phyloP scores from a whole-genome alignment of 2,329 filamentous ascomycete species.

The Beauveria medogensis region DNA sequence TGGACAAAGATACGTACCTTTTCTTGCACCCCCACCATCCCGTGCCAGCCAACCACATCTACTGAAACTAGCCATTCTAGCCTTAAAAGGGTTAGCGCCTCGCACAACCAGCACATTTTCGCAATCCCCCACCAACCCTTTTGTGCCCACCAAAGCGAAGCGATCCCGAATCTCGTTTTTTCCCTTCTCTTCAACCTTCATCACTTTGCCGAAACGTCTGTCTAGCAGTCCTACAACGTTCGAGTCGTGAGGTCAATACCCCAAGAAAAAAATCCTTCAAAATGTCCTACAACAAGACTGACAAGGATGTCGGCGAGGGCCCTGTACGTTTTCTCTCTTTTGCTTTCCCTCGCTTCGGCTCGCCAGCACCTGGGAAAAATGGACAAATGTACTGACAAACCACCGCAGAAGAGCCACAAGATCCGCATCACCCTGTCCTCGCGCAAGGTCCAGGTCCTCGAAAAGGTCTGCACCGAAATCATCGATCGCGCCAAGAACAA shows the following conservation, averaged over 20 bases:
- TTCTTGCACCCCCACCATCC: background rate
- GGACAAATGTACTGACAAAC: background rate
- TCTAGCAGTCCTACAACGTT: slow-evolving; percentile 37
- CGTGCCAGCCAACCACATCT: background rate
- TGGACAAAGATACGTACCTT: background rate
- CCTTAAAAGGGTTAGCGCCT: background rate
- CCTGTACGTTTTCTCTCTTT: slow-evolving; percentile 51
- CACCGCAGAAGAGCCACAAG: slow-evolving; percentile 76
- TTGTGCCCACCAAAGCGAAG: background rate
- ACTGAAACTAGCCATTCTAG: background rate
- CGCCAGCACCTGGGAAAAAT: too few species aligned
- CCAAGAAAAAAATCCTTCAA: slow-evolving; percentile 33
- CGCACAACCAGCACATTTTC: slow-evolving; percentile 10
- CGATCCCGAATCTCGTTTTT: background rate
- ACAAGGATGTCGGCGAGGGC: slow-evolving; percentile 88
- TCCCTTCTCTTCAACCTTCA: slow-evolving; percentile 38
- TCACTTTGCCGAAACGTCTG: slow-evolving; percentile 69
- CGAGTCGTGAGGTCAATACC: slow-evolving; percentile 64
- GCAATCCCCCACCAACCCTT: slow-evolving; percentile 9
- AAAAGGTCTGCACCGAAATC: slow-evolving; percentile 97
- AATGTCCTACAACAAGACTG: slow-evolving; percentile 92
- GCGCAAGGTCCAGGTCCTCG: slow-evolving; percentile 89
- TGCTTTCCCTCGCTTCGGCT: background rate
- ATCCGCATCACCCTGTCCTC: slow-evolving; percentile 97
- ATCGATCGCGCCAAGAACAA: slow-evolving; percentile 98